Percentiles rank a stretch among this genome's conserved stretches.
Conservation (phyloP, 2,329 filamentous ascomycete genomes). For the Colletotrichum sp. region DNA sequence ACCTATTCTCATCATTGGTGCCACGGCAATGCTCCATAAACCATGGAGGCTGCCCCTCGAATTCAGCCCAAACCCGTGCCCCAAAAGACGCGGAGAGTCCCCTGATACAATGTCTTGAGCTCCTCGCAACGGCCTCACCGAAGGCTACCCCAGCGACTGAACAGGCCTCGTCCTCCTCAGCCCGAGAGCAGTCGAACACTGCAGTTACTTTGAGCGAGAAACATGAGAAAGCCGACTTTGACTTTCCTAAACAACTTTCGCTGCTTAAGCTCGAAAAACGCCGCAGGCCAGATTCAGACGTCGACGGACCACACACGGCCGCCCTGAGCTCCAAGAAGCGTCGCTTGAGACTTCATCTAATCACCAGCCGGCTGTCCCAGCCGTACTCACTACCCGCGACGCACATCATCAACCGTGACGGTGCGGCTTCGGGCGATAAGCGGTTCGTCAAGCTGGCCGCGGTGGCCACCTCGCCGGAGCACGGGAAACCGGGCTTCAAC, state of each 20-base stretch:
- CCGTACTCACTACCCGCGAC: constrained; percentile 74
- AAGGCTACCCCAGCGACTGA: not conserved
- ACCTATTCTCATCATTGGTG: not conserved
- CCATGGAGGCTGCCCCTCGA: not conserved
- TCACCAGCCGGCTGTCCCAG: constrained; percentile 73
- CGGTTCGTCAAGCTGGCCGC: constrained; percentile 54
- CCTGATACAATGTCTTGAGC: not conserved
- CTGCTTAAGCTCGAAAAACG: constrained; percentile 3
- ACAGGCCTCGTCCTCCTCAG: not conserved
- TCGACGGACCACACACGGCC: constrained; percentile 61
- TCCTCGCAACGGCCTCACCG: not conserved
- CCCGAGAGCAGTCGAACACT: not conserved
- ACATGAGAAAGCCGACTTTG: not conserved
- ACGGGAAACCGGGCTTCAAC: constrained; percentile 41
- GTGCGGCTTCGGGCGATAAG: constrained; percentile 46
- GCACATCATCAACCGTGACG: constrained; percentile 70
- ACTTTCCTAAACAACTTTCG: not conserved
- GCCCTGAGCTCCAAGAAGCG: constrained; percentile 68
- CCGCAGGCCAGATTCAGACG: constrained; percentile 55
- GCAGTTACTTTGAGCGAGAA: not conserved
- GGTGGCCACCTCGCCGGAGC: constrained; percentile 33
- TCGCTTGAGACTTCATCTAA: constrained; percentile 64
- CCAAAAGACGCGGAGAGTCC: not conserved
- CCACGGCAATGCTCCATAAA: not conserved
- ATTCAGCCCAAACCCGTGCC: not conserved